Conservation (phyloP, 2,329 filamentous ascomycete species). For the Exophiala sp. region DNA sequence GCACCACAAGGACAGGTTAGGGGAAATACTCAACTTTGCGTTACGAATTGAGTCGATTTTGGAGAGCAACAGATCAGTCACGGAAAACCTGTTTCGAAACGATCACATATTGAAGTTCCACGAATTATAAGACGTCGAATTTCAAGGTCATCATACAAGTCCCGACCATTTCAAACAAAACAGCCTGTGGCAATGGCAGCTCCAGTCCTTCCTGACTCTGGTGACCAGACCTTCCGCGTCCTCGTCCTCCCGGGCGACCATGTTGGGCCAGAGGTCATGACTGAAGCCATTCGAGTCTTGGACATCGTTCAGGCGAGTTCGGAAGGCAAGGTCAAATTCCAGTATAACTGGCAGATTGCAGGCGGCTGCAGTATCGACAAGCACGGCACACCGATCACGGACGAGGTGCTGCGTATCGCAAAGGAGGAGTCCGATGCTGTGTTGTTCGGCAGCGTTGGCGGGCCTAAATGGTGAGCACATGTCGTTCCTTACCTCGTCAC, state of each 20-base stretch:
- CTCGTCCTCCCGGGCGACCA: constrained; percentile 66
- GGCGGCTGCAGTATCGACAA: constrained; percentile 64
- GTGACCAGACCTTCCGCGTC: constrained; percentile 37
- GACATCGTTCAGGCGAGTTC: constrained; percentile 42
- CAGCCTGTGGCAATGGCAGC: constrained; percentile 2
- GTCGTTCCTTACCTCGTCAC: constrained; percentile 50
- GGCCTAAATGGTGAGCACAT: constrained; percentile 63
- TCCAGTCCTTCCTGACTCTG: not conserved
- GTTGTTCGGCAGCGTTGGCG: constrained; percentile 66
- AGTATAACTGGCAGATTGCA: constrained; percentile 64
- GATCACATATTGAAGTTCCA: too few relatives aligned
- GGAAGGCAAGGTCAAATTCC: constrained; percentile 56
- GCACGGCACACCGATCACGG: constrained; percentile 62
- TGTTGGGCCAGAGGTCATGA: constrained; percentile 66
- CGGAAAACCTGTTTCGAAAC: too few relatives aligned
- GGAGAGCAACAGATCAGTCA: too few relatives aligned
- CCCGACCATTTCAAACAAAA: not conserved
- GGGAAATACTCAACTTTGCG: too few relatives aligned
- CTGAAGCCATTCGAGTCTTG: constrained; percentile 61
- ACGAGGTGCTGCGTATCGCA: constrained; percentile 57
- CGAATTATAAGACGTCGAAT: too few relatives aligned
- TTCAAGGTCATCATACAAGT: not conserved
- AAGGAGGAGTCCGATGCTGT: constrained; percentile 61
- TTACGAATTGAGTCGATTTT: too few relatives aligned
- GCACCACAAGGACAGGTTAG: too few relatives aligned